Conservation (phyloP, 2,329 filamentous ascomycete species). For the Cladophialophora psammophila region DNA sequence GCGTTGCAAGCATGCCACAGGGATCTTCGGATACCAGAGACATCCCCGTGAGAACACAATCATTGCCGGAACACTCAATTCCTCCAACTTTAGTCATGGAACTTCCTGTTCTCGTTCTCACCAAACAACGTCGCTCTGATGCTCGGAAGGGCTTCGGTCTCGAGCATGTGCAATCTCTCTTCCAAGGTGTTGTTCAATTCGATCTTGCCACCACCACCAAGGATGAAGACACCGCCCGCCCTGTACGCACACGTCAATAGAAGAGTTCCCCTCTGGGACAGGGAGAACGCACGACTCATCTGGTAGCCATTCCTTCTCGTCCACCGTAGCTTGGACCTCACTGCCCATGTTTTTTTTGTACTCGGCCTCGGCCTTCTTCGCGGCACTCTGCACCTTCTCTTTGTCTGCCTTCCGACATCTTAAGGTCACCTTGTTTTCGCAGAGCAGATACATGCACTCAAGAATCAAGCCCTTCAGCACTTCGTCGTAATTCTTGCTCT, state of each 20-base stretch:
- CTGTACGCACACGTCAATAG: constrained; percentile 56
- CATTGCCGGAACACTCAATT: neutral
- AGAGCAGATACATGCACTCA: constrained; percentile 87
- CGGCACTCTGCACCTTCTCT: constrained; percentile 77
- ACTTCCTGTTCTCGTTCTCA: constrained; percentile 93
- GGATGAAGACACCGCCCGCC: constrained; percentile 79
- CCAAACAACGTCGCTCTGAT: constrained; percentile 90
- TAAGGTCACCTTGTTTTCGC: constrained; percentile 78
- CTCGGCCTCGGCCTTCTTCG: constrained; percentile 76
- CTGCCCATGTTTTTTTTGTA: constrained; percentile 80
- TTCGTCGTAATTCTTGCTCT: constrained; percentile 75
- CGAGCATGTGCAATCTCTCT: constrained; percentile 82
- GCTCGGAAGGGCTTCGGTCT: constrained; percentile 82
- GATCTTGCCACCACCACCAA: constrained; percentile 89
- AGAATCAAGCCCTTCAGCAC: constrained; percentile 82
- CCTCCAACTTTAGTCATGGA: constrained; percentile 74
- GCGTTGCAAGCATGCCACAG: neutral
- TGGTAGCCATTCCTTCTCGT: constrained; percentile 79
- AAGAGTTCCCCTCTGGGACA: neutral
- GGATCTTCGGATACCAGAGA: neutral
- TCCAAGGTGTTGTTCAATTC: constrained; percentile 99
- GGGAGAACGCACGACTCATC: constrained; percentile 76
- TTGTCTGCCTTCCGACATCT: constrained; percentile 81
- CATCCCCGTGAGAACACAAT: neutral
- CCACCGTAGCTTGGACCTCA: constrained; percentile 73